These are phyloP conservation scores for Hygrophoropsis aurantiaca DNA, from an alignment of 768 basidiomycete species.

Conservation along the genomic window DNA sequence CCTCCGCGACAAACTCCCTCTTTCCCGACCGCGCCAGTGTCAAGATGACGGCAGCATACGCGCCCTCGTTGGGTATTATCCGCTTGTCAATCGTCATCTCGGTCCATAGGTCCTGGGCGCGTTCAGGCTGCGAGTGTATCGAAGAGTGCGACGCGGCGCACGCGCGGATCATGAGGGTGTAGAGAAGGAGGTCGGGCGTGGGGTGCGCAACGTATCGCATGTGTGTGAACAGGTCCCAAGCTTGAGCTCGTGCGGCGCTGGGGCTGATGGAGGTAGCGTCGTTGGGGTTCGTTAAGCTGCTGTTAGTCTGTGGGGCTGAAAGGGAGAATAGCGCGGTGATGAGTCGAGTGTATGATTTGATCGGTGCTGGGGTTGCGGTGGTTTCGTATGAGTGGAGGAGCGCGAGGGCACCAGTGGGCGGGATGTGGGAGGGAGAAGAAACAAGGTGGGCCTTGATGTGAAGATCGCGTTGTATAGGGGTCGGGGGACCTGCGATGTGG, in stretches of 20 bases:
- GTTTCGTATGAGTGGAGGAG: constrained; percentile 75
- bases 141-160: constrained; percentile 55
- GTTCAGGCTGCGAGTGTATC: constrained; percentile 73
- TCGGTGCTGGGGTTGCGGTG: constrained; percentile 60
- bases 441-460: constrained; percentile 67
- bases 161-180: constrained; percentile 84
- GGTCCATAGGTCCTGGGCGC: constrained; percentile 88
- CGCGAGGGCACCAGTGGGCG: constrained; percentile 63
- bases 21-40: constrained; percentile 72
- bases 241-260: constrained; percentile 63
- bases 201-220: constrained; percentile 96
- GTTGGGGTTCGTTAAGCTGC: too few relatives aligned
- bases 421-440: constrained; percentile 22
- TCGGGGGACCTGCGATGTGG: constrained; percentile 39
- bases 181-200: constrained; percentile 67
- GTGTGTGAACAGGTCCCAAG: constrained; percentile 93
- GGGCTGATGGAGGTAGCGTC: neutral
- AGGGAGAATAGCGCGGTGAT: constrained; percentile 59
- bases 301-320: too few relatives aligned
- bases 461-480: constrained; percentile 62
- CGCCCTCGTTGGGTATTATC: constrained; percentile 59
- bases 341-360: constrained; percentile 70
- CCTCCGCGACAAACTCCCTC: constrained; percentile 71
- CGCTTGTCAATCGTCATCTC: constrained; percentile 83
- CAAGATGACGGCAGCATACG: constrained; percentile 82